phyloP scores from a whole-genome alignment of 495 filamentous ascomycete genomes.

The Penicillium malachiteum region DNA sequence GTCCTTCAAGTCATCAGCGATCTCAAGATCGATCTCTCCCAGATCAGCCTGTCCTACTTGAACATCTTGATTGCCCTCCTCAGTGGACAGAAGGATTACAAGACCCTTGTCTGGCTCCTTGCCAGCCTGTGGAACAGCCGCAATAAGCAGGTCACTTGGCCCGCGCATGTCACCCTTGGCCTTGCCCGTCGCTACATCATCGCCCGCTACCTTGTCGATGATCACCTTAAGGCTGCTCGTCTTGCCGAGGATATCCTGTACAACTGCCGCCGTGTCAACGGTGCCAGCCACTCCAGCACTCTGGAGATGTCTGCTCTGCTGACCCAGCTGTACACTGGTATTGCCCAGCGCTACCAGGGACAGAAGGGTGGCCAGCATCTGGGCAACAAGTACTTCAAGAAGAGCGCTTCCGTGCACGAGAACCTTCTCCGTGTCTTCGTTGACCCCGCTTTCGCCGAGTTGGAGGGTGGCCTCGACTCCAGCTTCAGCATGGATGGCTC shows the following conservation, averaged over 20 bases:
- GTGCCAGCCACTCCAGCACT: slow-evolving; percentile 32
- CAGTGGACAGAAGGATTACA: slow-evolving; percentile 38
- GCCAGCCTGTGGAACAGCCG: slow-evolving; percentile 35
- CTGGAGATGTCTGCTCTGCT: slow-evolving; percentile 40
- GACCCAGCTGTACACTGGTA: slow-evolving; percentile 39
- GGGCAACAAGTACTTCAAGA: slow-evolving; percentile 42
- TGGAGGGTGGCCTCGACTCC: slow-evolving; percentile 23
- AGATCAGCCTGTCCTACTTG: slow-evolving; percentile 29
- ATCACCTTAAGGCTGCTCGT: slow-evolving; percentile 30
- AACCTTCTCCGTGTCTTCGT: slow-evolving; percentile 36
- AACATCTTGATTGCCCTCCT: slow-evolving; percentile 37
- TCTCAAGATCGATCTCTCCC: slow-evolving; percentile 28
- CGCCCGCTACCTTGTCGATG: slow-evolving; percentile 36
- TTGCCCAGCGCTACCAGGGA: slow-evolving; percentile 34
- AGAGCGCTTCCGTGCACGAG: slow-evolving; percentile 38
- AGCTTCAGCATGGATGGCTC: slow-evolving; percentile 25
- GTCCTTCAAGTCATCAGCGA: slow-evolving; percentile 25
- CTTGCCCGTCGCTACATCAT: slow-evolving; percentile 39
- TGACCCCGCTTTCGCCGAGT: slow-evolving; percentile 33
- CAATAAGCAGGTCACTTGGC: slow-evolving; percentile 24
- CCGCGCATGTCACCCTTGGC: slow-evolving; percentile 27
- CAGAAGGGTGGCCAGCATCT: slow-evolving; percentile 33
- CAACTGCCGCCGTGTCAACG: slow-evolving; percentile 42
- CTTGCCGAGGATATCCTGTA: slow-evolving; percentile 44
- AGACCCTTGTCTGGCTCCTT: slow-evolving; percentile 37